phyloP scores from a whole-genome alignment of 352 stramenopile species.

The Globisporangium cylindrosporum region DNA sequence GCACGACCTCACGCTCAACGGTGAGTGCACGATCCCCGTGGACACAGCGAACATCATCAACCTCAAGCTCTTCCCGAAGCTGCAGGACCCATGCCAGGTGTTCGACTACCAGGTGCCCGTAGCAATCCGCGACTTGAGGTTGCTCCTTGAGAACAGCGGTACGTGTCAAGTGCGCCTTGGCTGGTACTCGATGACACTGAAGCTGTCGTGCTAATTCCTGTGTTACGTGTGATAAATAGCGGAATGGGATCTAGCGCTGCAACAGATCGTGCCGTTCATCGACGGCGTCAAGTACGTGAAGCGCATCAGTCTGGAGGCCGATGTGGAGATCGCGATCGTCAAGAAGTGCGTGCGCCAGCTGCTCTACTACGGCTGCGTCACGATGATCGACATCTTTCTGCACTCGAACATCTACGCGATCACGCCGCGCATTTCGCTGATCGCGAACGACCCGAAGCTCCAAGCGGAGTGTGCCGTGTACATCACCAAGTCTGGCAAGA shows the following conservation, averaged over 20 bases:
- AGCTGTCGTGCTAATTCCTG: not conserved
- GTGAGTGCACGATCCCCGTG: conserved; percentile 81
- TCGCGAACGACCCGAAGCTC: conserved; percentile 61
- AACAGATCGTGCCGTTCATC: conserved; percentile 90
- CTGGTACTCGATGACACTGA: not conserved
- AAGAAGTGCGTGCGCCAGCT: conserved; percentile 87
- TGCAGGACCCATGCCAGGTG: conserved; percentile 63
- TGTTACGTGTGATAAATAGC: conserved; percentile 27
- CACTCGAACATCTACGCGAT: conserved; percentile 89
- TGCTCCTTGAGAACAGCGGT: conserved; percentile 78
- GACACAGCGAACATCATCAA: conserved; percentile 86
- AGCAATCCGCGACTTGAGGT: conserved; percentile 64
- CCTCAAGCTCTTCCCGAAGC: conserved; percentile 80
- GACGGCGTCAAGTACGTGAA: conserved; percentile 90
- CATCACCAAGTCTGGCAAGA: conserved; percentile 66
- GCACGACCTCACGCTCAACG: conserved; percentile 62
- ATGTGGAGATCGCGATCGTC: conserved; percentile 86
- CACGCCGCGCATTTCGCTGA: conserved; percentile 51
- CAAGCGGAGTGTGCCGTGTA: conserved; percentile 78
- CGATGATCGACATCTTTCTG: conserved; percentile 90
- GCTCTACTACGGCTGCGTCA: conserved; percentile 88
- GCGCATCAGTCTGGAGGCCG: conserved; percentile 84
- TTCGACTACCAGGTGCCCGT: conserved; percentile 87
- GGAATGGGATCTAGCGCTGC: conserved; percentile 85
- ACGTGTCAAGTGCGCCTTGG: not conserved